These are phyloP conservation scores for Saturnispora saitoi DNA, from an alignment of 805 yeast genomes.

Conservation along the genomic window DNA sequence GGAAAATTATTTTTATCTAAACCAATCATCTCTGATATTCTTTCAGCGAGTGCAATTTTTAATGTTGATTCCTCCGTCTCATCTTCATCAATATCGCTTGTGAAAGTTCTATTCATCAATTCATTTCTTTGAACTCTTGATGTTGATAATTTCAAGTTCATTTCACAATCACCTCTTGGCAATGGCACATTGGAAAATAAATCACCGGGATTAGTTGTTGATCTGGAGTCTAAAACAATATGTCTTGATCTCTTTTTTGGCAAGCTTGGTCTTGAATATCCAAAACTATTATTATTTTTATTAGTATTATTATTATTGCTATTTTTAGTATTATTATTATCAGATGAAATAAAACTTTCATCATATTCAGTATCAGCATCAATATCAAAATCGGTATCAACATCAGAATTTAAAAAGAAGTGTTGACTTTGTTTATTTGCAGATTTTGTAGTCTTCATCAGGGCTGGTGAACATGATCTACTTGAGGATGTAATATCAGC, in stretches of 20 bases:
- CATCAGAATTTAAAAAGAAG: slow-evolving; percentile 10
- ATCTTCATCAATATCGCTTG: slow-evolving; percentile 40
- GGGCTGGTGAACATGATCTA: not conserved
- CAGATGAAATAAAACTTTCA: slow-evolving; percentile 14
- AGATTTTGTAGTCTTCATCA: not conserved
- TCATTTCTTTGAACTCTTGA: slow-evolving; percentile 18
- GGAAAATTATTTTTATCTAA: slow-evolving; percentile 32
- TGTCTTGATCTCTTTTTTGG: slow-evolving; percentile 31
- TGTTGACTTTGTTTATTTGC: not conserved
- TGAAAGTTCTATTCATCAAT: slow-evolving; percentile 33
- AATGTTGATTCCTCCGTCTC: slow-evolving; percentile 64
- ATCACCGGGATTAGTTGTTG: slow-evolving; percentile 73
- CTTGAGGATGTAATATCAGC: not conserved
- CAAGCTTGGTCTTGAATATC: not conserved
- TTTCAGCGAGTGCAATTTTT: slow-evolving; percentile 59
- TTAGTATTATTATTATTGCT: too few relatives aligned
- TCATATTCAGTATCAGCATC: slow-evolving; percentile 18
- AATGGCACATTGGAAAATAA: slow-evolving; percentile 73
- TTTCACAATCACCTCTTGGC: slow-evolving; percentile 12
- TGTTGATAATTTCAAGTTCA: slow-evolving; percentile 2
- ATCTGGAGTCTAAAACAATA: slow-evolving; percentile 45
- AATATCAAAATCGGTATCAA: not conserved
- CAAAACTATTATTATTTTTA: not conserved
- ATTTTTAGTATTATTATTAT: slow-evolving; percentile 1
- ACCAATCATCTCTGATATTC: slow-evolving; percentile 61